Evolutionary conservation across 176 grass and related monocot genomes (phyloP).

Genomic region (Dactylis glomerata): DNA sequence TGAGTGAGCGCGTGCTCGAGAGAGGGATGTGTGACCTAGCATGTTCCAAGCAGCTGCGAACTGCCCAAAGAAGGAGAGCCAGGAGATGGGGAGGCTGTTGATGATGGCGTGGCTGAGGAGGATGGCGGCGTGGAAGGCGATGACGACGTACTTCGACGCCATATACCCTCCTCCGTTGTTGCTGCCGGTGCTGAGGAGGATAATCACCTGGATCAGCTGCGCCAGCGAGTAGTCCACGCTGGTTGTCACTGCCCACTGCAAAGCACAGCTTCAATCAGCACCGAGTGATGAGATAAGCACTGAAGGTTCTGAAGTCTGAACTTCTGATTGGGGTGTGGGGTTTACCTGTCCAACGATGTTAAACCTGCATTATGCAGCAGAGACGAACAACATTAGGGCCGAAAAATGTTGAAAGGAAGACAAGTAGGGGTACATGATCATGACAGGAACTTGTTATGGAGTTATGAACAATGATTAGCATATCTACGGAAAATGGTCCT

Average conservation of each 20-base stretch:
- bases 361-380: conserved; percentile 66
- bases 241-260: conserved; percentile 94
- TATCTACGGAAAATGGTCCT: neutral
- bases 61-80: conserved; percentile 87
- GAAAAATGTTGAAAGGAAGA: neutral
- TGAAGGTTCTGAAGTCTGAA: neutral
- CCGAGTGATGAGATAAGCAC: neutral
- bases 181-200: conserved; percentile 76
- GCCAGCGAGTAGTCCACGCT: conserved; percentile 91
- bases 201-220: conserved; percentile 90
- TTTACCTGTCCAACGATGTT: conserved; percentile 95
- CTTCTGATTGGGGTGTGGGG: neutral
- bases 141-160: conserved; percentile 86
- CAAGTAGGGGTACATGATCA: neutral
- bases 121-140: conserved; percentile 75
- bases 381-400: neutral
- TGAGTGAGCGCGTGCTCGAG: neutral
- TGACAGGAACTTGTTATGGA: neutral
- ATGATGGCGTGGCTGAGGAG: conserved; percentile 79
- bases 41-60: conserved; percentile 88
- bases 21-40: conserved; percentile 45
- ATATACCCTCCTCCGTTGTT: conserved; percentile 75
- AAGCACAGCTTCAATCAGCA: conserved; percentile 17
- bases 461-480: neutral
- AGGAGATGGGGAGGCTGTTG: conserved; percentile 80